Percentiles rank a stretch among this genome's conserved stretches.
These are phyloP conservation scores for Brassica rapa DNA, from an alignment of 345 rosid species.

Conservation along the genomic window DNA sequence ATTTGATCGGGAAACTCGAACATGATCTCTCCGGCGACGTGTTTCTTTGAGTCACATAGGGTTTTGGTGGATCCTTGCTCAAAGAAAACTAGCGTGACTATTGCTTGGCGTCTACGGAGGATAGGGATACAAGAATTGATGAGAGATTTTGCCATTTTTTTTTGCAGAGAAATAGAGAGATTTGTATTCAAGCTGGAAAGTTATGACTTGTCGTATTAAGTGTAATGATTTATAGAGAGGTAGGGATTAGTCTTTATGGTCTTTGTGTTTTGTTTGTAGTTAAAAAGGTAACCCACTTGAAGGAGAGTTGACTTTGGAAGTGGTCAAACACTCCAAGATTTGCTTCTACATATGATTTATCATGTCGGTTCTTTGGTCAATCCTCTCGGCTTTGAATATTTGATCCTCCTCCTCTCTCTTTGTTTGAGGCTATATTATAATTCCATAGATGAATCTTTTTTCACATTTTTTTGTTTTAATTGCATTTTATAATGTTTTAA, in stretches of 20 bases:
- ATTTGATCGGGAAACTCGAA: slow-evolving; percentile 78
- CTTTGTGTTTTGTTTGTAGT: slow-evolving; percentile 28
- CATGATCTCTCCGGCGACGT: slow-evolving; percentile 92
- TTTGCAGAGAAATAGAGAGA: background rate
- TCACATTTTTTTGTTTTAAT: background rate
- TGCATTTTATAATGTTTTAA: background rate
- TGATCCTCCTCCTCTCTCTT: slow-evolving; percentile 14
- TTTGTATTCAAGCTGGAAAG: slow-evolving; percentile 17
- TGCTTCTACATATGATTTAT: slow-evolving; percentile 18
- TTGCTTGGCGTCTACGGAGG: slow-evolving; percentile 25
- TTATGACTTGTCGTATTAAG: slow-evolving; percentile 29
- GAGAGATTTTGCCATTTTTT: slow-evolving; percentile 50
- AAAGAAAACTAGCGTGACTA: slow-evolving; percentile 60
- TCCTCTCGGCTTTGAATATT: slow-evolving; percentile 47
- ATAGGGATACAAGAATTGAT: slow-evolving; percentile 27
- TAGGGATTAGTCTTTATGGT: slow-evolving; percentile 15
- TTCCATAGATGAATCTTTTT: background rate
- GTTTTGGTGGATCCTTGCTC: slow-evolving; percentile 56
- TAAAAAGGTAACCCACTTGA: slow-evolving; percentile 33
- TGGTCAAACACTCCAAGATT: slow-evolving; percentile 31
- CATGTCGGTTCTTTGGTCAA: slow-evolving; percentile 54
- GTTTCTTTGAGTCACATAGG: slow-evolving; percentile 48
- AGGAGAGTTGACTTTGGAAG: slow-evolving; percentile 40
- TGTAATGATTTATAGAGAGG: no score
- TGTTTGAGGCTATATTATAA: background rate